These are phyloP conservation scores for Lactarius akahatsu DNA, from an alignment of 768 basidiomycete genomes.

Conservation along the genomic window DNA sequence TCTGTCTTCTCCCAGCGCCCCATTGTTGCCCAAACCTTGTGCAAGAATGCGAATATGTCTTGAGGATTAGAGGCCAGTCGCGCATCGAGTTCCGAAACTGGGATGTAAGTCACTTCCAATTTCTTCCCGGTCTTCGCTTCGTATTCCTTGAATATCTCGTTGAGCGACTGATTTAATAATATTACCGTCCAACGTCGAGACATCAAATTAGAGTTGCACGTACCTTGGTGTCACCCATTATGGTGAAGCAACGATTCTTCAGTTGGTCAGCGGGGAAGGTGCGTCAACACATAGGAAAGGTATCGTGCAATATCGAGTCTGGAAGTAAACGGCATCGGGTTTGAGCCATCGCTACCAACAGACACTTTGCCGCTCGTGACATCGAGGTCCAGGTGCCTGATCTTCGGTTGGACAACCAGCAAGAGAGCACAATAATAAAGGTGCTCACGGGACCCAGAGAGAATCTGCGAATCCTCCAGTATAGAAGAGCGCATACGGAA, in stretches of 20 bases:
- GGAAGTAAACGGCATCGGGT: constrained; percentile 25
- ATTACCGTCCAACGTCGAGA: neutral
- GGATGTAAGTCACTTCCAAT: constrained; percentile 26
- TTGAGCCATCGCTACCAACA: constrained; percentile 26
- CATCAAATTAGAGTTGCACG: neutral
- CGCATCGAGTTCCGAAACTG: constrained; percentile 22
- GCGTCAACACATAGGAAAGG: constrained; percentile 28
- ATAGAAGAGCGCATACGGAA: constrained; percentile 27
- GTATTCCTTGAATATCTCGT: constrained; percentile 28
- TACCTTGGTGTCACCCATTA: constrained; percentile 23
- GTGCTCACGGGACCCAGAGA: constrained; percentile 17
- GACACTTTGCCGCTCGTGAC: constrained; percentile 24
- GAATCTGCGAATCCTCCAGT: constrained; percentile 28
- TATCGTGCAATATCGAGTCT: constrained; percentile 31
- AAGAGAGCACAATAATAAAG: neutral
- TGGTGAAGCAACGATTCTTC: constrained; percentile 12
- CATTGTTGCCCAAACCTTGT: constrained; percentile 16
- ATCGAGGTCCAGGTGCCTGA: constrained; percentile 22
- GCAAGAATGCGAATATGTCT: constrained; percentile 9
- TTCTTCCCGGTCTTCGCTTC: constrained; percentile 26
- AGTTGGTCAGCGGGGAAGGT: constrained; percentile 22
- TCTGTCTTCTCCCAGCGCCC: neutral
- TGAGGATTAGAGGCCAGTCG: constrained; percentile 16
- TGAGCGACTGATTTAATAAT: constrained; percentile 16
- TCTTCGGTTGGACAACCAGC: neutral